phyloP scores from a whole-genome alignment of 108 stramenopile genomes.

The Cyclotella sp. region DNA sequence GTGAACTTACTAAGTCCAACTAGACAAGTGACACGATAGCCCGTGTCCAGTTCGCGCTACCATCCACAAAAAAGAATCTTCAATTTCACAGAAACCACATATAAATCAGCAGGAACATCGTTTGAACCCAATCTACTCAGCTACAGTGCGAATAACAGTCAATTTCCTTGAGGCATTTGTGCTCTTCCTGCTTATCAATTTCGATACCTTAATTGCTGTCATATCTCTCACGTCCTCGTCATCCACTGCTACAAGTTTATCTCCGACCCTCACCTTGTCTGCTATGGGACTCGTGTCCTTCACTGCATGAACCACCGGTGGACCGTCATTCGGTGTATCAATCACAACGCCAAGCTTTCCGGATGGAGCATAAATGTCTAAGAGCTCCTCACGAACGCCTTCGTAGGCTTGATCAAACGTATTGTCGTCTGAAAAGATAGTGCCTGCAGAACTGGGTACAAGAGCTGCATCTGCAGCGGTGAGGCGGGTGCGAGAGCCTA shows the following conservation, averaged over 20 bases:
- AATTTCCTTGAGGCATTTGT: constrained; percentile 81
- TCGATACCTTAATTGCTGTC: constrained; percentile 92
- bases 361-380: constrained; percentile 83
- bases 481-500: constrained; percentile 69
- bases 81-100: constrained; percentile 5
- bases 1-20: background rate
- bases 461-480: constrained; percentile 47
- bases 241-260: constrained; percentile 87
- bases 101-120: background rate
- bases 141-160: constrained; percentile 64
- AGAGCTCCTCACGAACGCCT: constrained; percentile 69
- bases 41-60: constrained; percentile 7
- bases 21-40: constrained; percentile 13
- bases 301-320: constrained; percentile 88
- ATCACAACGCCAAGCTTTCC: constrained; percentile 93
- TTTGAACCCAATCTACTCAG: constrained; percentile 2
- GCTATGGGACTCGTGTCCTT: constrained; percentile 86
- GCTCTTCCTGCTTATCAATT: constrained; percentile 85
- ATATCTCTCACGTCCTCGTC: constrained; percentile 87
- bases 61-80: constrained; percentile 1
- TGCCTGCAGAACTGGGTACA: constrained; percentile 58
- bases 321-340: constrained; percentile 88
- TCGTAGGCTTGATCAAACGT: constrained; percentile 51
- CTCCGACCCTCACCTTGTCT: constrained; percentile 82
- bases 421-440: constrained; percentile 54